These are phyloP conservation scores for Strobilomyces confusus DNA, from an alignment of 768 basidiomycete species.

Conservation along the genomic window DNA sequence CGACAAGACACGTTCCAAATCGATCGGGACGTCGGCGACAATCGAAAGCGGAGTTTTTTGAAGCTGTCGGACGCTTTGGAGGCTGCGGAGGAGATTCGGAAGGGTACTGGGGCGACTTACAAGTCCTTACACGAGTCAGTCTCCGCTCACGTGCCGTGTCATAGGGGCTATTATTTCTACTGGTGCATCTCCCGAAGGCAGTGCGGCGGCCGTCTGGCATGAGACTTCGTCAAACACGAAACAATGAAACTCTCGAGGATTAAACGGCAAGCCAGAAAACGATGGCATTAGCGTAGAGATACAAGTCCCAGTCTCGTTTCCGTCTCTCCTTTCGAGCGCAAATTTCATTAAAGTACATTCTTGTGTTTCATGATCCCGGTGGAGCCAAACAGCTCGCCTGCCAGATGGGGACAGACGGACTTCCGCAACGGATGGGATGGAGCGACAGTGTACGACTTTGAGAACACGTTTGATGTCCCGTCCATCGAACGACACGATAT, in stretches of 20 bases:
- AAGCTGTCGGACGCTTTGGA: not conserved
- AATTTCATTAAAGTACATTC: constrained; percentile 49
- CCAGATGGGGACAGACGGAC: constrained; percentile 18
- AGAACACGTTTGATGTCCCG: not conserved
- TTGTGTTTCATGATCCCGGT: constrained; percentile 22
- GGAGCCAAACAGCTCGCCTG: constrained; percentile 20
- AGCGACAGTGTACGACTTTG: constrained; percentile 6
- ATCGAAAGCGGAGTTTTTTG: not conserved
- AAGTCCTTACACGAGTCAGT: constrained; percentile 11
- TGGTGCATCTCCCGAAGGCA: constrained; percentile 51
- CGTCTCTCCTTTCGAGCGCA: constrained; percentile 27
- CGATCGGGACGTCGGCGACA: constrained; percentile 10
- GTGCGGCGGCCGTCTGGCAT: constrained; percentile 47
- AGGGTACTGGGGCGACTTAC: not conserved
- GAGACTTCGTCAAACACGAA: constrained; percentile 55
- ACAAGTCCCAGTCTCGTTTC: constrained; percentile 5
- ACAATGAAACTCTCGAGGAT: constrained; percentile 40
- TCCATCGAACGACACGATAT: constrained; percentile 15
- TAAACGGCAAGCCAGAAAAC: constrained; percentile 50
- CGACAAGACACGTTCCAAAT: constrained; percentile 17
- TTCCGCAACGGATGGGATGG: constrained; percentile 10
- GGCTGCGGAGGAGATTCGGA: not conserved
- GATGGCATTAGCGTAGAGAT: constrained; percentile 39
- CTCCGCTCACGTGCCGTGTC: constrained; percentile 24
- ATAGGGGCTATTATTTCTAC: constrained; percentile 16